These are phyloP conservation scores for Hyphopichia burtonii DNA, from an alignment of 1,139 yeast species.

Conservation along the genomic window DNA sequence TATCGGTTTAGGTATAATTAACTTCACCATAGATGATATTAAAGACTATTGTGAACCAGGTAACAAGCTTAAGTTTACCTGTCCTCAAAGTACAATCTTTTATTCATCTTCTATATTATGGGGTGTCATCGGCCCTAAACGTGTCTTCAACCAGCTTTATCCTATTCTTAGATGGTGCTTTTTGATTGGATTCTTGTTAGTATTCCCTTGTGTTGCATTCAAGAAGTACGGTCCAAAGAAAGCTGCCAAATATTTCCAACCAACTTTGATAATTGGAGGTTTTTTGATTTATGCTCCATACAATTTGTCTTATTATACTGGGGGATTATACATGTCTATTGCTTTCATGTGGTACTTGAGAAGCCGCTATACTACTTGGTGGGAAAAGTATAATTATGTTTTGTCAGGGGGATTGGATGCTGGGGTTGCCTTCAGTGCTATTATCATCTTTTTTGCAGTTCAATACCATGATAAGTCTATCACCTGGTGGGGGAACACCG, in stretches of 20 bases:
- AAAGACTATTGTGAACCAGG: slow-evolving; percentile 44
- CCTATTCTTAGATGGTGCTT: slow-evolving; percentile 52
- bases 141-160: slow-evolving; percentile 49
- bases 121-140: slow-evolving; percentile 69
- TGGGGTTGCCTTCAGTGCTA: slow-evolving; percentile 52
- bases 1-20: slow-evolving; percentile 51
- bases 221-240: slow-evolving; percentile 34
- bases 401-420: slow-evolving; percentile 49
- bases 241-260: slow-evolving; percentile 35
- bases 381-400: slow-evolving; percentile 60
- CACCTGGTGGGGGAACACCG: slow-evolving; percentile 63
- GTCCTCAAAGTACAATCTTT: slow-evolving; percentile 49
- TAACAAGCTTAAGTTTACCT: slow-evolving; percentile 46
- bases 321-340: slow-evolving; percentile 40
- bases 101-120: slow-evolving; percentile 52
- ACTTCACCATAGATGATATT: slow-evolving; percentile 45
- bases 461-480: slow-evolving; percentile 39
- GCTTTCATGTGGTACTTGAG: slow-evolving; percentile 49
- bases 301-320: slow-evolving; percentile 47
- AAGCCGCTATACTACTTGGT: slow-evolving; percentile 48
- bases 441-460: slow-evolving; percentile 56
- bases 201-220: slow-evolving; percentile 40
- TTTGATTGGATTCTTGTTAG: slow-evolving; percentile 52
- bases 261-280: slow-evolving; percentile 43
- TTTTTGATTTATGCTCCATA: slow-evolving; percentile 45